Evolutionary conservation across 2,329 filamentous ascomycete genomes (phyloP).

Genomic region (Colletotrichum sp.): DNA sequence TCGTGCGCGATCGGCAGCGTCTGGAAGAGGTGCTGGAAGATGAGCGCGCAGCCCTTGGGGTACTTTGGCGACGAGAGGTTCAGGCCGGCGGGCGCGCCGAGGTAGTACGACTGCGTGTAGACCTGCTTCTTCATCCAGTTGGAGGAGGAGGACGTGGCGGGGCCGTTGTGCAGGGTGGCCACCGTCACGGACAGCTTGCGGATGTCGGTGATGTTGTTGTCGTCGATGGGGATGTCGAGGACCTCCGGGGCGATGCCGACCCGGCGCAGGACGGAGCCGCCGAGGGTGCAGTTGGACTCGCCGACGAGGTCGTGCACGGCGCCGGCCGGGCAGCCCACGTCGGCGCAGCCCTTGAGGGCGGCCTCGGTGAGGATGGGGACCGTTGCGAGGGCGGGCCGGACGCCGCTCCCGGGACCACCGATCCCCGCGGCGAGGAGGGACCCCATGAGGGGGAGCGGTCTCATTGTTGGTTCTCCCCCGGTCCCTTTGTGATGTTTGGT

Average conservation of each 20-base stretch:
- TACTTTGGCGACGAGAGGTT: conserved; percentile 1
- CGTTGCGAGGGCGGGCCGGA: conserved; percentile 12
- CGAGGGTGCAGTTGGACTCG: conserved; percentile 20
- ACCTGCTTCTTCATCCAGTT: conserved; percentile 18
- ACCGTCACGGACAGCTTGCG: conserved; percentile 17
- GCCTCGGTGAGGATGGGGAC: conserved; percentile 21
- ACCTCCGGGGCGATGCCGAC: conserved; percentile 19
- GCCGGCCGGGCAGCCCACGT: conserved; percentile 13
- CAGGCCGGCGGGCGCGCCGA: conserved; percentile 10
- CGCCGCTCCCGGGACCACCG: not conserved
- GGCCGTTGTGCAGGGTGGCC: not conserved
- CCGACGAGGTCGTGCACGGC: conserved; percentile 10
- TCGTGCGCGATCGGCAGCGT: conserved; percentile 17
- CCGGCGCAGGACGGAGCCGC: conserved; percentile 18
- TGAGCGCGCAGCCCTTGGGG: conserved; percentile 17
- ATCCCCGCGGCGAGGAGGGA: conserved; percentile 10
- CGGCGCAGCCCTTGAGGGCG: conserved; percentile 11
- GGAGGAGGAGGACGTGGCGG: not conserved
- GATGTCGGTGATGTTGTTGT: conserved; percentile 15
- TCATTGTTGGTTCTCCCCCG: not conserved
- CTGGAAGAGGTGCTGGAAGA: conserved; percentile 21
- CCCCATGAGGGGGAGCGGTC: conserved; percentile 12
- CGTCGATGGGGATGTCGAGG: conserved; percentile 17
- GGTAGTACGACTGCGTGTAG: conserved; percentile 20
- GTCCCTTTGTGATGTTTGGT: not conserved